These are phyloP conservation scores for Vitrella brassicaformis DNA, from an alignment of 73 alveolate species.

Conservation along the genomic window DNA sequence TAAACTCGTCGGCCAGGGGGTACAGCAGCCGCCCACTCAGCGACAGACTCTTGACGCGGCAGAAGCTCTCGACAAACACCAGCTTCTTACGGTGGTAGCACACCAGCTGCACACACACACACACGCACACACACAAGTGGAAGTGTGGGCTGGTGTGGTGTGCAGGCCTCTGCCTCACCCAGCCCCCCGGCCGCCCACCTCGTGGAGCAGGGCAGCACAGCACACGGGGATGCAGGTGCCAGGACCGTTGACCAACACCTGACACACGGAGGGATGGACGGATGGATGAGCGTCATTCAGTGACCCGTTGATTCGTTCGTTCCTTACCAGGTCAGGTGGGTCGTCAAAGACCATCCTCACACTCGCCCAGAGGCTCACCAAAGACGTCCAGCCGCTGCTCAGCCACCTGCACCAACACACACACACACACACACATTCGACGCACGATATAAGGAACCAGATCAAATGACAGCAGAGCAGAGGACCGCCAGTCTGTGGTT, in stretches of 20 bases:
- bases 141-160: no score
- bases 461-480: background rate
- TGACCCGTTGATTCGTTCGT: background rate
- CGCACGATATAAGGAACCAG: background rate
- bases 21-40: conserved; percentile 66
- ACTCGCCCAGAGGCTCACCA: background rate
- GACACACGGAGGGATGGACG: background rate
- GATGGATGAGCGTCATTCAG: background rate
- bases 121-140: background rate
- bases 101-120: no score
- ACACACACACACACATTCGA: no score
- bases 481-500: background rate
- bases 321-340: background rate
- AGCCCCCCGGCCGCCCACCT: no score
- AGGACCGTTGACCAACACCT: background rate
- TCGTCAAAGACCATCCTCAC: background rate
- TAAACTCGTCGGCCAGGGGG: conserved; percentile 64
- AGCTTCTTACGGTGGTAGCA: no score
- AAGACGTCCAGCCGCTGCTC: background rate
- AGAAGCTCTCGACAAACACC: conserved; percentile 69
- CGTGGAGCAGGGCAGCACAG: background rate
- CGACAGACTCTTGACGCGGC: conserved; percentile 61
- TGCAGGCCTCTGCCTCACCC: no score
- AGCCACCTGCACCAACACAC: no score
- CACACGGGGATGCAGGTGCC: background rate